Evolutionary conservation across 176 grass and related monocot genomes (phyloP).

Genomic region (Triticum timopheevii): DNA sequence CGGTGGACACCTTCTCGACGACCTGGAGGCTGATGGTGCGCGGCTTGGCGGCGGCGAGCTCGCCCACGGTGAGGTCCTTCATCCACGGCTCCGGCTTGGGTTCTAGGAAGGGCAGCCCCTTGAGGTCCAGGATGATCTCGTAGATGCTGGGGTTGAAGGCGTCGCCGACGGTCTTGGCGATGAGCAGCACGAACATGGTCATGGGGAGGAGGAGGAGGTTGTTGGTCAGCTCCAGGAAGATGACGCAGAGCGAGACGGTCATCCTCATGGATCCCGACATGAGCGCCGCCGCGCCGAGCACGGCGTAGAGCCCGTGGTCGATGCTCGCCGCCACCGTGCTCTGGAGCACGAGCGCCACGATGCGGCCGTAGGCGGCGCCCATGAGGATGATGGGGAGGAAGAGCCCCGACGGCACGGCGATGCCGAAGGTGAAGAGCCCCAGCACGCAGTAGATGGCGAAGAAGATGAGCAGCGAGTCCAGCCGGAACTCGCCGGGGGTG

Average conservation of each 20-base stretch:
- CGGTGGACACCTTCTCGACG: constrained; percentile 59
- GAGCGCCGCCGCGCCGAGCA: constrained; percentile 84
- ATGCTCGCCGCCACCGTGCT: constrained; percentile 40
- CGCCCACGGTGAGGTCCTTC: constrained; percentile 81
- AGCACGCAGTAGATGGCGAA: constrained; percentile 75
- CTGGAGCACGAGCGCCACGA: constrained; percentile 43
- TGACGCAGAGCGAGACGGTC: constrained; percentile 95
- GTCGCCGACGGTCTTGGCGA: constrained; percentile 85
- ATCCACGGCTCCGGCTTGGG: constrained; percentile 86
- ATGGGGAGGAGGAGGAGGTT: constrained; percentile 85
- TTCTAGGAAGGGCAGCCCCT: constrained; percentile 82
- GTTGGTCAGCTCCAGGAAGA: constrained; percentile 98
- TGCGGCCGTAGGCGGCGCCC: constrained; percentile 90
- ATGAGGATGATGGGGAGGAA: constrained; percentile 99
- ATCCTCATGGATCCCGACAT: constrained; percentile 93
- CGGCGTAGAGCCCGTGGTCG: constrained; percentile 88
- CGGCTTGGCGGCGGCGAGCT: constrained; percentile 67
- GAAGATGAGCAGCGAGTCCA: constrained; percentile 82
- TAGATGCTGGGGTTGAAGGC: constrained; percentile 94
- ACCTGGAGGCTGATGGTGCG: constrained; percentile 51
- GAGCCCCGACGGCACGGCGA: constrained; percentile 87
- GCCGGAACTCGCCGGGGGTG: constrained; percentile 67
- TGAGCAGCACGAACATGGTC: constrained; percentile 97
- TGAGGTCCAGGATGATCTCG: constrained; percentile 98
- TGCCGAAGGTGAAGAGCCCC: constrained; percentile 93